phyloP scores from a whole-genome alignment of 2,329 filamentous ascomycete species.

The Raffaelea albimanens region DNA sequence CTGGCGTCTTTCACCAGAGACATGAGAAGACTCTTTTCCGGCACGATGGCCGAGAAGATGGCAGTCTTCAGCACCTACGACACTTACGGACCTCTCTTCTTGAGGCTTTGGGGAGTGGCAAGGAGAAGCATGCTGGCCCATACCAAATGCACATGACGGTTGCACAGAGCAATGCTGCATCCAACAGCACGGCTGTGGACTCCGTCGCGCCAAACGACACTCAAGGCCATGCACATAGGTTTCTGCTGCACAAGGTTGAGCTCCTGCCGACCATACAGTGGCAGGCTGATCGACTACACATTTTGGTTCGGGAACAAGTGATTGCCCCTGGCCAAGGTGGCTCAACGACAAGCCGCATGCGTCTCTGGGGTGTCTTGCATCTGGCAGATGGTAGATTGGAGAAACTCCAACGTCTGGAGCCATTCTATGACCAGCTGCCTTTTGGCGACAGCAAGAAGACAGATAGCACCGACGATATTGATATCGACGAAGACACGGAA shows the following conservation, averaged over 20 bases:
- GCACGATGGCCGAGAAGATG: constrained; percentile 17
- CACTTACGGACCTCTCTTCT: constrained; percentile 26
- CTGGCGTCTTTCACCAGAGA: constrained; percentile 39
- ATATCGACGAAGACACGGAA: background rate
- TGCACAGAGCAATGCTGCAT: constrained; percentile 39
- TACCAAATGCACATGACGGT: constrained; percentile 49
- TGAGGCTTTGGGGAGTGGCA: constrained; percentile 18
- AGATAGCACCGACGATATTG: background rate
- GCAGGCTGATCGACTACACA: constrained; percentile 35
- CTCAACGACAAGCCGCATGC: constrained; percentile 38
- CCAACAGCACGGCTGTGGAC: background rate
- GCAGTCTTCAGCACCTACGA: constrained; percentile 15
- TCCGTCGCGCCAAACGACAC: constrained; percentile 44
- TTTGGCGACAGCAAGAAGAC: background rate
- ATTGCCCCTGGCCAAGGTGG: constrained; percentile 12
- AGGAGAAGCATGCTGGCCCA: constrained; percentile 4
- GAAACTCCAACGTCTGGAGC: constrained; percentile 13
- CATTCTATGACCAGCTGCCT: constrained; percentile 14
- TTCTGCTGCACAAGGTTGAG: constrained; percentile 41
- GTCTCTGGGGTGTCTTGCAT: constrained; percentile 42
- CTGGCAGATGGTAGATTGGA: constrained; percentile 15
- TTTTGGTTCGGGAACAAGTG: constrained; percentile 39
- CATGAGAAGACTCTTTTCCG: constrained; percentile 41
- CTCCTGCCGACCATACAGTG: constrained; percentile 39
- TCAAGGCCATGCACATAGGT: constrained; percentile 33